Evolutionary conservation across 495 filamentous ascomycete species (phyloP).

Genomic region (Aspergillus nidulans): DNA sequence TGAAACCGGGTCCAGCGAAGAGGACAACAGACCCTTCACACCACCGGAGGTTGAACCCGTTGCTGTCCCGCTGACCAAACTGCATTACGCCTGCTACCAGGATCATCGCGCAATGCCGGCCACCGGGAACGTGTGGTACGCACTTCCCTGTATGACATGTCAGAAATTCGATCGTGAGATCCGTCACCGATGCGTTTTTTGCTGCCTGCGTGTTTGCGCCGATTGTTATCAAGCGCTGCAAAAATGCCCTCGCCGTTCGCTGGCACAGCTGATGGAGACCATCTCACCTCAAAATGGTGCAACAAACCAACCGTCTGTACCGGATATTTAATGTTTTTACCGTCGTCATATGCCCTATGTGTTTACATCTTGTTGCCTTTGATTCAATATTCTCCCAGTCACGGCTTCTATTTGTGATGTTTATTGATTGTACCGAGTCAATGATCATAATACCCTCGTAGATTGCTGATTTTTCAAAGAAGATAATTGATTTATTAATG

Average conservation of each 20-base stretch:
- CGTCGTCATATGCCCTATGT: not conserved
- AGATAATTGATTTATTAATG: not conserved
- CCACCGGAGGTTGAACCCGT: conserved; percentile 33
- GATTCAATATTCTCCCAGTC: not conserved
- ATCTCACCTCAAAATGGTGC: conserved; percentile 4
- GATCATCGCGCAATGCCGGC: conserved; percentile 39
- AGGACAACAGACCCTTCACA: conserved; percentile 25
- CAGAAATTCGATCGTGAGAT: conserved; percentile 39
- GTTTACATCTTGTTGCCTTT: not conserved
- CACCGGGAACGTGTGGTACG: conserved; percentile 42
- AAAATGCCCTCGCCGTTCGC: conserved; percentile 32
- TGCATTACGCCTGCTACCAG: conserved; percentile 45
- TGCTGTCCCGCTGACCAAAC: conserved; percentile 34
- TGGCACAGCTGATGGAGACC: conserved; percentile 29
- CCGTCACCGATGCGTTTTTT: conserved; percentile 46
- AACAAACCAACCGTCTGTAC: not conserved
- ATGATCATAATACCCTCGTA: conserved; percentile 16
- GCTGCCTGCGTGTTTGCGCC: conserved; percentile 44
- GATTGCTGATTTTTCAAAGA: conserved; percentile 3
- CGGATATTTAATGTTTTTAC: not conserved
- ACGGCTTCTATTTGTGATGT: not conserved
- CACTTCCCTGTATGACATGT: conserved; percentile 49
- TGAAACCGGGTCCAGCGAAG: conserved; percentile 25
- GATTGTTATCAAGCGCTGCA: conserved; percentile 37
- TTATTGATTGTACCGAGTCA: conserved; percentile 2